Percentiles rank a stretch among this genome's conserved stretches.
Evolutionary conservation across 148 eudicot species (phyloP).

Genomic region (Polygonum maritimum): DNA sequence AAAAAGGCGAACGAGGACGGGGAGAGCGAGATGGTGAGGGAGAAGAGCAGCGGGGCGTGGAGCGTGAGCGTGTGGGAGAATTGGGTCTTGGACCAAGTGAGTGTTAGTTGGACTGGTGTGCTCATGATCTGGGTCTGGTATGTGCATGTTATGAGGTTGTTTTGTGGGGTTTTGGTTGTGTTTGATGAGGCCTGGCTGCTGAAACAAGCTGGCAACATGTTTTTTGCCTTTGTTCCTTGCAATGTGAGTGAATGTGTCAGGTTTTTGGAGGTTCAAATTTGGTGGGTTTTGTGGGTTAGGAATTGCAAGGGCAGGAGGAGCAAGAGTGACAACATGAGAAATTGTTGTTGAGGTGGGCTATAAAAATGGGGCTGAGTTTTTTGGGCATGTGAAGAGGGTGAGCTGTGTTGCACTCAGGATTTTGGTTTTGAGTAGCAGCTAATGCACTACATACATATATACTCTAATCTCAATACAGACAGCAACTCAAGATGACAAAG

Average conservation of each 20-base stretch:
- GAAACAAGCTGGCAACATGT: conserved; percentile 45
- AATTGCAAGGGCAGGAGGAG: not conserved
- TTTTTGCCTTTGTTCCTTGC: not conserved
- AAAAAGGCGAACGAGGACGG: conserved; percentile 36
- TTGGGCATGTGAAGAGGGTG: not conserved
- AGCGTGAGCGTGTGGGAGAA: conserved; percentile 42
- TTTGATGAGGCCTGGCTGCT: conserved; percentile 29
- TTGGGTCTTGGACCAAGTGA: conserved; percentile 51
- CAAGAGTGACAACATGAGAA: not conserved
- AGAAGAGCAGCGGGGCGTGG: conserved; percentile 32
- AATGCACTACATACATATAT: not conserved
- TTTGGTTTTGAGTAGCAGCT: not conserved
- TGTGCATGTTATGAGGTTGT: conserved; percentile 43
- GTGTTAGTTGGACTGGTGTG: conserved; percentile 31
- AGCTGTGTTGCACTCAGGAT: not conserved
- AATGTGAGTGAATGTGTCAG: not conserved
- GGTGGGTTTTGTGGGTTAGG: not conserved
- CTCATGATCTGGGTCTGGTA: conserved; percentile 35
- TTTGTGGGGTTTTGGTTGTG: conserved; percentile 2
- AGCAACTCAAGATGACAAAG: not conserved
- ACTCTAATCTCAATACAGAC: not conserved
- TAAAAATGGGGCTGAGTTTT: not conserved
- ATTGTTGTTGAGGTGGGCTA: not conserved
- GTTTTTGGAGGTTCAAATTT: not conserved
- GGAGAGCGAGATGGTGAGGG: conserved; percentile 38